Conservation (phyloP, 2,329 filamentous ascomycete species). For the Fusarium redolens region DNA sequence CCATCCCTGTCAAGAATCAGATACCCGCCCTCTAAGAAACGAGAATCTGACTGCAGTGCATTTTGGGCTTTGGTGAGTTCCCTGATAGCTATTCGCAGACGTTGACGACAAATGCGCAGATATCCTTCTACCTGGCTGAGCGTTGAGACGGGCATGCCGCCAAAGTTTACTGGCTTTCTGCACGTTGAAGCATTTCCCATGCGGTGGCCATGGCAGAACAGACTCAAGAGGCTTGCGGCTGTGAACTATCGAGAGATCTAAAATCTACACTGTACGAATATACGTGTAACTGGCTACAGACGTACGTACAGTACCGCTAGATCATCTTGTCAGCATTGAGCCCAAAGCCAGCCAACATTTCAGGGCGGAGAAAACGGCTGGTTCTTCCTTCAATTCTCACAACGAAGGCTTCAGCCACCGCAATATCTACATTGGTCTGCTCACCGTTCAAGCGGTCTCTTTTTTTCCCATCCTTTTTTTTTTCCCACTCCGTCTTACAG, state of each 20-base stretch:
- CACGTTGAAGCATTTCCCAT: constrained; percentile 6
- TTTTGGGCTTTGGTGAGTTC: constrained; percentile 5
- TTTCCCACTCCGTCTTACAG: constrained; percentile 21
- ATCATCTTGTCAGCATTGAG: constrained; percentile 31
- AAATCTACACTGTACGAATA: constrained; percentile 4
- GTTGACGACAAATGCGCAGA: not conserved
- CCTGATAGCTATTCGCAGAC: not conserved
- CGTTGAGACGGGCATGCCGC: constrained; percentile 25
- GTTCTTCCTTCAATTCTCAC: constrained; percentile 7
- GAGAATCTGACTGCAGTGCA: constrained; percentile 21
- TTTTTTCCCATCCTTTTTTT: not conserved
- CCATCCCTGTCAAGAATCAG: constrained; percentile 33
- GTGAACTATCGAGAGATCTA: constrained; percentile 1
- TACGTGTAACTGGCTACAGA: not conserved
- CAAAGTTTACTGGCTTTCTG: constrained; percentile 25
- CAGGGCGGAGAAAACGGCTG: constrained; percentile 21
- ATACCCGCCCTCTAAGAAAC: constrained; percentile 23
- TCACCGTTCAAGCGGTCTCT: constrained; percentile 32
- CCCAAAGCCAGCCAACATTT: constrained; percentile 5
- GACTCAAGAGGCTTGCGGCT: constrained; percentile 13
- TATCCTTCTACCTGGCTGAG: constrained; percentile 6
- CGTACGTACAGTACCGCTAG: not conserved
- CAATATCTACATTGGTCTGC: constrained; percentile 6
- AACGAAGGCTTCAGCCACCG: constrained; percentile 28
- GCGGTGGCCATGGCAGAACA: not conserved